Conservation (phyloP, 768 basidiomycete genomes). For the Tricholoma bakamatsutake region DNA sequence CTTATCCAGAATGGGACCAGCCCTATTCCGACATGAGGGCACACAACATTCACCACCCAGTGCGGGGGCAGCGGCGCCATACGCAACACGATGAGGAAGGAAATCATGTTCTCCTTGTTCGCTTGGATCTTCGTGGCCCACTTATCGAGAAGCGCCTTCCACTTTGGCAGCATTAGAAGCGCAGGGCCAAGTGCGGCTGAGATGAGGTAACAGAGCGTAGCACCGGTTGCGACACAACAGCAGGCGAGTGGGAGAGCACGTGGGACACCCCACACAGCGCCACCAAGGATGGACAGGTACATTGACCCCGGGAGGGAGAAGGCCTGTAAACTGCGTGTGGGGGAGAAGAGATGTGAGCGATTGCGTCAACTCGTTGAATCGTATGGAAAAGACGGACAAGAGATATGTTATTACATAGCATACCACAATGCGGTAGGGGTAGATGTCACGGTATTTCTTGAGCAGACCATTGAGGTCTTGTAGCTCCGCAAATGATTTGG, state of each 20-base stretch:
- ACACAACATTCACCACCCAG: conserved; percentile 92
- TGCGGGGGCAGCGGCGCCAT: conserved; percentile 94
- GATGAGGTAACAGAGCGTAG: conserved; percentile 87
- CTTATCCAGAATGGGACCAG: conserved; percentile 84
- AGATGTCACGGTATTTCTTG: conserved; percentile 89
- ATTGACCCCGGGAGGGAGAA: conserved; percentile 96
- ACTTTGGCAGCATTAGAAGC: conserved; percentile 79
- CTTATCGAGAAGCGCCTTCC: conserved; percentile 74
- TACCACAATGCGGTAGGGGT: conserved; percentile 77
- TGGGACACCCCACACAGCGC: conserved; percentile 91
- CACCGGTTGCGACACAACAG: conserved; percentile 86
- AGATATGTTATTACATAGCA: conserved; percentile 89
- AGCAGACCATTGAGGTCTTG: conserved; percentile 79
- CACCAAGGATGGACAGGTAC: conserved; percentile 95
- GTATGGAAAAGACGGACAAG: conserved; percentile 56
- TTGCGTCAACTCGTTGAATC: not conserved
- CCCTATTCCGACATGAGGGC: conserved; percentile 88
- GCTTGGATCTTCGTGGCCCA: conserved; percentile 76
- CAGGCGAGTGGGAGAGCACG: conserved; percentile 87
- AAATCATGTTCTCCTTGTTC: conserved; percentile 81
- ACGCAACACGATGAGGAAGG: conserved; percentile 90
- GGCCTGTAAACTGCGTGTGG: conserved; percentile 69
- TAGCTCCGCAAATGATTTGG: conserved; percentile 83
- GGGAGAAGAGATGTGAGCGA: not conserved
- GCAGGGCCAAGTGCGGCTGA: conserved; percentile 92